phyloP scores from a whole-genome alignment of 148 eudicot genomes.

The Polygonum aviculare region DNA sequence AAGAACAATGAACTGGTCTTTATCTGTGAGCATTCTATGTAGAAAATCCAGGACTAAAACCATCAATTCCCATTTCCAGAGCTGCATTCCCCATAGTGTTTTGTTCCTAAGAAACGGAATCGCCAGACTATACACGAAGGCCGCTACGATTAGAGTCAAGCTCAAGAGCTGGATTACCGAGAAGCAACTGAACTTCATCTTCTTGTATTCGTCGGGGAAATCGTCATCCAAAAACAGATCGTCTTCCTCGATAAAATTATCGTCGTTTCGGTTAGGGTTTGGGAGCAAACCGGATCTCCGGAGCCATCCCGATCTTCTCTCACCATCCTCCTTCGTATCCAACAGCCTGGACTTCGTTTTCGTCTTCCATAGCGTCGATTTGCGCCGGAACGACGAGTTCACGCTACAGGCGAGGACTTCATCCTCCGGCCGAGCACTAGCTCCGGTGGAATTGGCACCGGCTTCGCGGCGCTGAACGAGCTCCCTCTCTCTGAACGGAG shows the following conservation, averaged over 20 bases:
- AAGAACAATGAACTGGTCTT: conserved; percentile 81
- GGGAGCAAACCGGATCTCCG: too few species aligned
- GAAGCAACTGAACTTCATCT: conserved; percentile 34
- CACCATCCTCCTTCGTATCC: too few species aligned
- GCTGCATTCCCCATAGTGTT: conserved; percentile 32
- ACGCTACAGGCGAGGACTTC: too few species aligned
- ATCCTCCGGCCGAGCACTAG: too few species aligned
- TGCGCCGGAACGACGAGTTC: too few species aligned
- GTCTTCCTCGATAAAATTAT: conserved; percentile 45
- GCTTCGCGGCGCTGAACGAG: too few species aligned
- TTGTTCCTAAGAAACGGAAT: conserved; percentile 23
- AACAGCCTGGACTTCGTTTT: too few species aligned
- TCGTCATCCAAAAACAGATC: too few species aligned
- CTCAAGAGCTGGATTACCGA: conserved; percentile 49
- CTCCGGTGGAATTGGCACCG: too few species aligned
- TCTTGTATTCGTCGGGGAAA: too few species aligned
- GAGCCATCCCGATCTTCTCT: too few species aligned
- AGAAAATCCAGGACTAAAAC: conserved; percentile 73
- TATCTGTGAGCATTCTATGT: conserved; percentile 63
- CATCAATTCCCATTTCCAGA: conserved; percentile 80
- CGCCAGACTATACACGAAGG: conserved; percentile 49
- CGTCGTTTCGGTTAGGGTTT: conserved; percentile 26
- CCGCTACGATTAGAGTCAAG: conserved; percentile 46
- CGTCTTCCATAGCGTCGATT: too few species aligned
- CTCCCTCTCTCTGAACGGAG: conserved; percentile 45